These are phyloP conservation scores for Jamesozyma lodderae DNA, from an alignment of 805 yeast species.

Conservation along the genomic window DNA sequence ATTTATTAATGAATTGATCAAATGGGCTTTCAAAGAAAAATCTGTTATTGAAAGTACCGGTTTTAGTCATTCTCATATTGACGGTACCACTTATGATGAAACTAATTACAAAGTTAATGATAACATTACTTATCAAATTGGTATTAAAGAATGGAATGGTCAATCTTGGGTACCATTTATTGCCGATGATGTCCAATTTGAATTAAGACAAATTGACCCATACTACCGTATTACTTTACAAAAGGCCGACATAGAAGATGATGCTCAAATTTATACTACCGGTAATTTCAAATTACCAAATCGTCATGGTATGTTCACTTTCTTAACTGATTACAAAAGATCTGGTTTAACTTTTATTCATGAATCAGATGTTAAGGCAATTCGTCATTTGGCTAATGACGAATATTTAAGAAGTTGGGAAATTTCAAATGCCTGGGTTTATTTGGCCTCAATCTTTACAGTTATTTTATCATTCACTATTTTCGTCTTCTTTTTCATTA, in stretches of 20 bases:
- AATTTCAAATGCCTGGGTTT: conserved; percentile 89
- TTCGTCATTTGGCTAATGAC: conserved; percentile 91
- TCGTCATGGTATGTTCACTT: conserved; percentile 94
- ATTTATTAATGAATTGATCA: conserved; percentile 38
- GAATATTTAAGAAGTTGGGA: conserved; percentile 92
- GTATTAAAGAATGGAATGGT: conserved; percentile 42
- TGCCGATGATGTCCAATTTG: conserved; percentile 66
- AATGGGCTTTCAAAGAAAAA: conserved; percentile 70
- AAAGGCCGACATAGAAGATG: conserved; percentile 32
- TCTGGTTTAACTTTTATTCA: conserved; percentile 62
- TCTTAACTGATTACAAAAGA: conserved; percentile 67
- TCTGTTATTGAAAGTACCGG: conserved; percentile 50
- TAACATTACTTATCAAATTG: conserved; percentile 45
- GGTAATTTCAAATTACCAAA: conserved; percentile 71
- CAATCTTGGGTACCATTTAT: conserved; percentile 61
- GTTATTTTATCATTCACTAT: conserved; percentile 71
- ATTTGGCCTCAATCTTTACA: conserved; percentile 57
- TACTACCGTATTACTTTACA: conserved; percentile 70
- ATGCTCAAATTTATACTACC: conserved; percentile 43
- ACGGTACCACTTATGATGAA: conserved; percentile 34
- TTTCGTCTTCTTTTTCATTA: conserved; percentile 56
- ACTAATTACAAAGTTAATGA: conserved; percentile 67
- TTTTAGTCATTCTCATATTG: conserved; percentile 46
- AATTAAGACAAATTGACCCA: conserved; percentile 87
- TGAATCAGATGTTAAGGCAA: conserved; percentile 63